Percentiles rank a stretch among this genome's conserved stretches.
phyloP scores from a whole-genome alignment of 331 rosid species.

The Phaseolus coccineus region DNA sequence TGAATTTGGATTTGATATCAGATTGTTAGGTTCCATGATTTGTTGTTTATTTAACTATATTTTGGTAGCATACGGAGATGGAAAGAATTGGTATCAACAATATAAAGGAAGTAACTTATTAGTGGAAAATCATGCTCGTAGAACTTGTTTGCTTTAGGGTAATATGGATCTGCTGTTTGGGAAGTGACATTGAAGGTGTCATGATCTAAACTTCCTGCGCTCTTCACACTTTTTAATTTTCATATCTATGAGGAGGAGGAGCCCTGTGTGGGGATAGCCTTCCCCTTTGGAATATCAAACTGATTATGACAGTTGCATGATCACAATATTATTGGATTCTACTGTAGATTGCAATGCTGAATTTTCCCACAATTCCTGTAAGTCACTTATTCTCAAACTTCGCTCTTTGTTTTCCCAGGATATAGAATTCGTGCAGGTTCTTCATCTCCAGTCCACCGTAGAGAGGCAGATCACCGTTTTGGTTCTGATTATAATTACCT shows the following conservation, averaged over 20 bases:
- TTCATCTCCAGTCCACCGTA: conserved; percentile 79
- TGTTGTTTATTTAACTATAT: conserved; percentile 47
- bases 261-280: conserved; percentile 60
- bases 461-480: conserved; percentile 67
- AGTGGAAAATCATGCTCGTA: conserved; percentile 39
- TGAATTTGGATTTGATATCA: conserved; percentile 52
- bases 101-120: conserved; percentile 44
- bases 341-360: conserved; percentile 47
- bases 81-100: conserved; percentile 43
- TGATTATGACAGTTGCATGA: conserved; percentile 62
- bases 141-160: conserved; percentile 51
- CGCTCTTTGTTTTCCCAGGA: conserved; percentile 81
- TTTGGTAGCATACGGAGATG: conserved; percentile 49
- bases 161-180: conserved; percentile 45
- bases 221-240: conserved; percentile 47
- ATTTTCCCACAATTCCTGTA: conserved; percentile 43
- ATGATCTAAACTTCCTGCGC: conserved; percentile 51
- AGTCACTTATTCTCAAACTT: conserved; percentile 57
- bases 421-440: conserved; percentile 95
- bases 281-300: conserved; percentile 55
- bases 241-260: conserved; percentile 51
- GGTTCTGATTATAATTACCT: conserved; percentile 66
- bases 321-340: conserved; percentile 53
- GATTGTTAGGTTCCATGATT: conserved; percentile 52
- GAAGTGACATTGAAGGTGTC: conserved; percentile 51